Percentiles rank a stretch among this genome's conserved stretches.
These are phyloP conservation scores for Bimuria novae-zelandiae DNA, from an alignment of 2,329 filamentous ascomycete genomes.

Conservation along the genomic window DNA sequence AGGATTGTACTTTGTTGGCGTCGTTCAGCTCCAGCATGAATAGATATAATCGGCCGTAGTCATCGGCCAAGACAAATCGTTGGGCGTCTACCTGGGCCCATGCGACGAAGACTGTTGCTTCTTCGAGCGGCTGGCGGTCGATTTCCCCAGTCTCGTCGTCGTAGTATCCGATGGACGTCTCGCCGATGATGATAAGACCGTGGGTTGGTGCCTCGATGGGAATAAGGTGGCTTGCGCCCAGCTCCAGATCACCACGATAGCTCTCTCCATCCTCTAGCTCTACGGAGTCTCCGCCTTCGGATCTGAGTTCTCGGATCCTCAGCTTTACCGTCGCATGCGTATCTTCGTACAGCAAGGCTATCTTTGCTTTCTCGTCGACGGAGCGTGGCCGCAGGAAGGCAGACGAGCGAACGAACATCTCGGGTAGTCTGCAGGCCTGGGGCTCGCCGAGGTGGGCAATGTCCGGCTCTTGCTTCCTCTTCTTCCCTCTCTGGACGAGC, in stretches of 20 bases:
- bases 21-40: slow-evolving; percentile 73
- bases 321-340: slow-evolving; percentile 60
- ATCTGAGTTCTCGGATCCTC: slow-evolving; percentile 60
- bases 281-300: slow-evolving; percentile 55
- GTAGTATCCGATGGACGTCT: slow-evolving; percentile 81
- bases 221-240: slow-evolving; percentile 65
- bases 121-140: slow-evolving; percentile 67
- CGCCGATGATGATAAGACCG: slow-evolving; percentile 54
- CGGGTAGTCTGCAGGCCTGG: slow-evolving; percentile 65
- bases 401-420: slow-evolving; percentile 69
- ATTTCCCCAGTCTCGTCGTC: slow-evolving; percentile 74
- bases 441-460: slow-evolving; percentile 65
- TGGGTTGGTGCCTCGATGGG: slow-evolving; percentile 62
- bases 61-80: slow-evolving; percentile 86
- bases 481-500: slow-evolving; percentile 59
- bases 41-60: slow-evolving; percentile 85
- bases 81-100: slow-evolving; percentile 85
- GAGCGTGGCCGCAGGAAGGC: slow-evolving; percentile 65
- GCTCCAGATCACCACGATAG: slow-evolving; percentile 59
- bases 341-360: slow-evolving; percentile 70
- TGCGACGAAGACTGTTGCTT: slow-evolving; percentile 85
- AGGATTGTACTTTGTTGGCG: slow-evolving; percentile 69
- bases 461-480: slow-evolving; percentile 54
- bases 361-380: slow-evolving; percentile 57
- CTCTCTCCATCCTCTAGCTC: slow-evolving; percentile 59